A percentile compares a stretch with the other conserved stretches of the same genome.
These are phyloP conservation scores for Ogataea paradorogensis DNA, from an alignment of 805 yeast species.

Conservation along the genomic window DNA sequence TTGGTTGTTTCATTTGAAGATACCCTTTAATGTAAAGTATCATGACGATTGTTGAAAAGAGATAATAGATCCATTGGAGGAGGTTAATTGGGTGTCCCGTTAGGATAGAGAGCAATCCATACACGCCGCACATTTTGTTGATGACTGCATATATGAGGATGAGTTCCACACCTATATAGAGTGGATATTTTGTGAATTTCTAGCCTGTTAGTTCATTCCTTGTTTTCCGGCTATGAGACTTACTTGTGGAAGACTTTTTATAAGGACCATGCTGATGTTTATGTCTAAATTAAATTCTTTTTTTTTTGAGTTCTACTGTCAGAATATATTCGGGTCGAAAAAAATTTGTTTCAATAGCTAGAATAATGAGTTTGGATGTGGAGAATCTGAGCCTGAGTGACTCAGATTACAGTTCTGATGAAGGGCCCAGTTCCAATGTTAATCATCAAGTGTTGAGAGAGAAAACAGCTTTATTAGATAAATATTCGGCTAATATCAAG, in stretches of 20 bases:
- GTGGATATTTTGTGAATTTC: slow-evolving; percentile 46
- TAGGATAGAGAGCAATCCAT: slow-evolving; percentile 79
- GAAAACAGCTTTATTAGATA: slow-evolving; percentile 53
- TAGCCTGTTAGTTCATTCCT: slow-evolving; percentile 5
- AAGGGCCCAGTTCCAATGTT: not conserved
- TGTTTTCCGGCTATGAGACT: slow-evolving; percentile 3
- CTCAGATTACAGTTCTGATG: slow-evolving; percentile 14
- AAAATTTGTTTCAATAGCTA: slow-evolving; percentile 2
- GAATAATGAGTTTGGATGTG: slow-evolving; percentile 4
- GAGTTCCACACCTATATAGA: slow-evolving; percentile 84
- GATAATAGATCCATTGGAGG: slow-evolving; percentile 78
- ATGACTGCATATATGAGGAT: slow-evolving; percentile 71
- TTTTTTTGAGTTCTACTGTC: slow-evolving; percentile 1
- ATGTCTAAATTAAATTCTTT: not conserved
- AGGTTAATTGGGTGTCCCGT: slow-evolving; percentile 86
- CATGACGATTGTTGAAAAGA: slow-evolving; percentile 58
- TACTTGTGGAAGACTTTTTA: slow-evolving; percentile 23
- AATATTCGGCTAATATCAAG: slow-evolving; percentile 62
- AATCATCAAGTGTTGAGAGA: slow-evolving; percentile 26
- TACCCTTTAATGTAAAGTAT: slow-evolving; percentile 66
- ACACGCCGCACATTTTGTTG: slow-evolving; percentile 86
- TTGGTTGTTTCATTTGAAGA: slow-evolving; percentile 47
- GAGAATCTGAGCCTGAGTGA: slow-evolving; percentile 10
- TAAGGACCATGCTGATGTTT: slow-evolving; percentile 10
- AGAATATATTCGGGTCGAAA: slow-evolving; percentile 5